Evolutionary conservation across 1,284 basidiomycete species (phyloP), one percentile per base, ranked within the genome.

Genomic region (Apiotrichum gamsii): DNA sequence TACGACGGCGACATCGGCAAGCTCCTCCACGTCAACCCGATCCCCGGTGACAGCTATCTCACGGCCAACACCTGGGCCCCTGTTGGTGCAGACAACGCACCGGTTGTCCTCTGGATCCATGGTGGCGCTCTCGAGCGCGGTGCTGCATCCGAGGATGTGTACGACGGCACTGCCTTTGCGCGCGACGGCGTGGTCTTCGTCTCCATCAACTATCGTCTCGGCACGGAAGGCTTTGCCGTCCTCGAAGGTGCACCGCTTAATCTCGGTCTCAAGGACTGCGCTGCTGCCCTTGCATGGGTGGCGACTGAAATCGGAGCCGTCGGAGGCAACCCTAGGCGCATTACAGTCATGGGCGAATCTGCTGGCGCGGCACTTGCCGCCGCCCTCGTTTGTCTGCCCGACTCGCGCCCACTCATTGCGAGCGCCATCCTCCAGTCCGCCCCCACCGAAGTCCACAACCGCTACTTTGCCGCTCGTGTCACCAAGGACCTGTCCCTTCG

Each of bases 51-150:
- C 13, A 20, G 32, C 21, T 16, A 8, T 15, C 36, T 38, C 23
- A 25, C 21, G 14, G 19, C 25, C 36, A 38, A 38, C 24, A 20
- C 25, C 15, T 38, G 36, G 36, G 16, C 23, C 8, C 36, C 36
- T 8, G 36, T 16, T 15, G n/a, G n/a, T 8, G 36, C 36, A n/a
- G 8, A 18, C 40, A 0, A 8, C 31, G 8, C 3, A 8, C 13
- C 36, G 2, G 36, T 38, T 15, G 36, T 16, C 20, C 6, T 38
- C 11, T 38, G 36, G 36, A 25, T 38, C 16, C 36, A 38, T 8
- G 36, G 36, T 10, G 36, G 36, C 8, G 36, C 36, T 15, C 36
- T 38, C 23, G 36, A 38, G 36, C 42, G 34, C 34, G 42, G 42
- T 32, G 19, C 42, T 8, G 11, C 34, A 8, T 9, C 33, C 8